Evolutionary conservation across 2,329 filamentous ascomycete species (phyloP), one percentile per base, ranked within the genome.

Genomic region (Teratosphaeria destructans): DNA sequence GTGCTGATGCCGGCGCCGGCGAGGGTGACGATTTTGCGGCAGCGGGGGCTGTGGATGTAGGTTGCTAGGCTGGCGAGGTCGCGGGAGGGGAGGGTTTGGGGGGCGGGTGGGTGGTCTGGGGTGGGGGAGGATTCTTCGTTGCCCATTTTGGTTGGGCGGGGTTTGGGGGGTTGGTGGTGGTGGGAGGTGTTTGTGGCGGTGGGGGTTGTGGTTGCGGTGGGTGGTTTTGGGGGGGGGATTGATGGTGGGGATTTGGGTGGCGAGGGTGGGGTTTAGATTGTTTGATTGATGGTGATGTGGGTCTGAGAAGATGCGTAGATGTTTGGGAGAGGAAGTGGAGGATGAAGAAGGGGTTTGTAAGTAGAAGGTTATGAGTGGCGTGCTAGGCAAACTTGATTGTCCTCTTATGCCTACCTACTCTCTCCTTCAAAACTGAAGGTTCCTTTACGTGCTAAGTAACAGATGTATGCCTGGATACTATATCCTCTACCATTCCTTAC

Each of bases 1-100:
- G 89, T 93, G 34, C 86, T 90, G 66, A 96, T 95, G 55, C 93
- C 93, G 8, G 61, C 61, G 14, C 93, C 93, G 2, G 89, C 91
- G 84, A 97, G 85, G 63, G 96, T 88, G 27, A 95, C 90, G 60
- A 99, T 88, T 56, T 81, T 82, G 67, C 82, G 82, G 37, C 81
- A 85, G 55, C 81, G 74, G 54, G 86, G 88, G 68, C 85, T 80
- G 65, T 83, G 85, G 73, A 99, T 92, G 68, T 89, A 87, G 32
- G 88, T 82, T n/a, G 90, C 92, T 47, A 97, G 79, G 3, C 84
- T 88, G 19, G 86, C 79, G 14, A 97, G 74, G 32, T 82, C 87
- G 59, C 91, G 85, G 35, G 82, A 82, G 52, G 81, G 76, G 14
- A 97, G 80, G 0, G 85, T 89, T 57, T 79, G 71, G 29, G 29